Evolutionary conservation across 2,329 filamentous ascomycete genomes (phyloP), one percentile per base, ranked within the genome.

Genomic region (Aspergillus thermomutatus): DNA sequence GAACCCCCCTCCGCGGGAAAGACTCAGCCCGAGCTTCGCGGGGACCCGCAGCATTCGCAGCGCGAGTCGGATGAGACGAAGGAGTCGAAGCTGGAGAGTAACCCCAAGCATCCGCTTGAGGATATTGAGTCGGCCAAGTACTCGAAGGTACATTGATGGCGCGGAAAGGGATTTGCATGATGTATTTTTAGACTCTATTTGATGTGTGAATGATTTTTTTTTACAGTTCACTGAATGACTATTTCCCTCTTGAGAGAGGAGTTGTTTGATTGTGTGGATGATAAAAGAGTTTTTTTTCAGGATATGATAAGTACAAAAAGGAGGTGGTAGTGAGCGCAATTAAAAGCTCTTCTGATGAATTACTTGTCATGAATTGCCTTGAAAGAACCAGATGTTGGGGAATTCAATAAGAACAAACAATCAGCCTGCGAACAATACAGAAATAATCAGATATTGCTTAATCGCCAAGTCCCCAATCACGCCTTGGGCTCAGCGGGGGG

Each of bases 1-100:
- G 83, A 83, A 7, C 69, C 82, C 11, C 80, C 85, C 2, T 83
- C 74, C n/a, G 76, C 79, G 0, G 84, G 85, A 55, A 80, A 86
- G 64, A 82, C 83, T 49, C 79, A 82, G 65, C 77, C 86, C 61
- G 78, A 85, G 47, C 78, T 47, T 65, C 45, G 72, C 63, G 17
- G 53, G 37, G 69, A 73, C 34, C 80, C 10, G 68, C 81, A 69
- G 17, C 62, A 61, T 21, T 56, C 65, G 7, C 60, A 69, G 40
- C 14, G 59, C 3, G 55, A 68, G 49, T 68, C 71, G 0, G 69
- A 73, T 4, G 53, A 69, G 1, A 63, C 61, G 5, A 67, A 71
- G 63, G 49, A 63, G 4, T 51, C 59, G 6, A 56, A 52, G 11
- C 50, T 79, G 54, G 26, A 60, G 55, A 79, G 76, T 66, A 79